These are phyloP conservation scores for Penicillium crystallinum DNA, from an alignment of 495 filamentous ascomycete species.

Conservation along the genomic window DNA sequence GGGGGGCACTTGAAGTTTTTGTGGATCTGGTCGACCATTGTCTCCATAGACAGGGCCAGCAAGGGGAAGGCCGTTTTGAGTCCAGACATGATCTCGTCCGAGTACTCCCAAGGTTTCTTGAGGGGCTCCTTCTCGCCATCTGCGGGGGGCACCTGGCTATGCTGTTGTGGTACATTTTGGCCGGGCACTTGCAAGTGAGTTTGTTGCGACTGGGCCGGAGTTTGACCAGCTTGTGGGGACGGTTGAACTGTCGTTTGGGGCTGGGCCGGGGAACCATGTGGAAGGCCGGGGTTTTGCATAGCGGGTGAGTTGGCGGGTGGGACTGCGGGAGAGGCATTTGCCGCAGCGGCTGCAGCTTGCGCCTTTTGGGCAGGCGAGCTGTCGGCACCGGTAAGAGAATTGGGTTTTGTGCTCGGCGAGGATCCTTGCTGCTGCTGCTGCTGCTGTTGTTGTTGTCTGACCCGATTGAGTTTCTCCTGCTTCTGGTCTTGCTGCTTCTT, in stretches of 20 bases:
- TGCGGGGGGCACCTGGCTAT: slow-evolving; percentile 16
- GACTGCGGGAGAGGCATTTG: slow-evolving; percentile 19
- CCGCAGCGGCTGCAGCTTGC: slow-evolving; percentile 24
- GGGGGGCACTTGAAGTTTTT: slow-evolving; percentile 99
- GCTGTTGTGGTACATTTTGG: slow-evolving; percentile 28
- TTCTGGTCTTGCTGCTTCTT: slow-evolving; percentile 83
- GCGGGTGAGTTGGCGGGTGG: slow-evolving; percentile 32
- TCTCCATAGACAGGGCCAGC: slow-evolving; percentile 95
- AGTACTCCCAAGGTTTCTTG: slow-evolving; percentile 91
- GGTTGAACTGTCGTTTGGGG: slow-evolving; percentile 23
- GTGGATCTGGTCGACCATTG: slow-evolving; percentile 97
- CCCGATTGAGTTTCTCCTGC: slow-evolving; percentile 54
- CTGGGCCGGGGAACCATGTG: slow-evolving; percentile 27
- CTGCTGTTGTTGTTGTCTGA: slow-evolving; percentile 30
- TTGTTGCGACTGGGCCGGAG: slow-evolving; percentile 22
- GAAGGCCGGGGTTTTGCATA: slow-evolving; percentile 26
- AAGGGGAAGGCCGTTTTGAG: slow-evolving; percentile 96
- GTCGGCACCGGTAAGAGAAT: slow-evolving; percentile 42
- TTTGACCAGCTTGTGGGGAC: slow-evolving; percentile 26
- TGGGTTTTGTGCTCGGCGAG: slow-evolving; percentile 49
- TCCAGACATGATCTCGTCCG: slow-evolving; percentile 88
- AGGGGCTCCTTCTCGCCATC: slow-evolving; percentile 39
- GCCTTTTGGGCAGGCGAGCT: slow-evolving; percentile 40
- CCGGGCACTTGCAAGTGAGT: slow-evolving; percentile 40
- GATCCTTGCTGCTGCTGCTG: slow-evolving; percentile 30